These are phyloP conservation scores for Botrytis hyacinthi DNA, from an alignment of 2,329 filamentous ascomycete genomes.

Conservation along the genomic window DNA sequence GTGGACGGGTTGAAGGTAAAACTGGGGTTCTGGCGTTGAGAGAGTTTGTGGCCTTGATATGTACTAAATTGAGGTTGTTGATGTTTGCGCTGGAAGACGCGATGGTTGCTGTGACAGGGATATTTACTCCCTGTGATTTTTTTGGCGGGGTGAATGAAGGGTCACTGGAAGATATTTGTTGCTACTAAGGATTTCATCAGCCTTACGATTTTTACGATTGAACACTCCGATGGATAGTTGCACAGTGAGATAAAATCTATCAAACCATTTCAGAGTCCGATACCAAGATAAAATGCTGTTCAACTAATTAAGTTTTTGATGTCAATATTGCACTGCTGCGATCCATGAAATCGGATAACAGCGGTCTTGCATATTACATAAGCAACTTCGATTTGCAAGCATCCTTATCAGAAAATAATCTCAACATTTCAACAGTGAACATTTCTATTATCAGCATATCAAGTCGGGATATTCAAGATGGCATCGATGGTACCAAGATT, in stretches of 20 bases:
- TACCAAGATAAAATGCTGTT: neutral
- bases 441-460: neutral
- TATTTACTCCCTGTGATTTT: neutral
- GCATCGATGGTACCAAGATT: slow-evolving; percentile 34
- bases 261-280: neutral
- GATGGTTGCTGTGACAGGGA: slow-evolving; percentile 8
- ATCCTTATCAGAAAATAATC: slow-evolving; percentile 21
- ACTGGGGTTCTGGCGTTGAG: neutral
- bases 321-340: neutral
- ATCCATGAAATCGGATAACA: neutral
- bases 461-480: slow-evolving; percentile 22
- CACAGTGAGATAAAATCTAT: neutral
- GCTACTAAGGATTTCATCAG: neutral
- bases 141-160: slow-evolving; percentile 3
- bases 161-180: neutral
- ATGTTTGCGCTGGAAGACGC: neutral
- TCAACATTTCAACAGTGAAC: slow-evolving; percentile 6
- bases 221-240: neutral
- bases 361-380: neutral
- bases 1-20: neutral
- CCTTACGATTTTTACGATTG: neutral
- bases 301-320: neutral
- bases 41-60: neutral
- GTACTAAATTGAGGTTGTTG: neutral
- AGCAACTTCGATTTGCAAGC: neutral